phyloP scores from a whole-genome alignment of 176 grass and related monocot species.

The Saccharum officinarum region DNA sequence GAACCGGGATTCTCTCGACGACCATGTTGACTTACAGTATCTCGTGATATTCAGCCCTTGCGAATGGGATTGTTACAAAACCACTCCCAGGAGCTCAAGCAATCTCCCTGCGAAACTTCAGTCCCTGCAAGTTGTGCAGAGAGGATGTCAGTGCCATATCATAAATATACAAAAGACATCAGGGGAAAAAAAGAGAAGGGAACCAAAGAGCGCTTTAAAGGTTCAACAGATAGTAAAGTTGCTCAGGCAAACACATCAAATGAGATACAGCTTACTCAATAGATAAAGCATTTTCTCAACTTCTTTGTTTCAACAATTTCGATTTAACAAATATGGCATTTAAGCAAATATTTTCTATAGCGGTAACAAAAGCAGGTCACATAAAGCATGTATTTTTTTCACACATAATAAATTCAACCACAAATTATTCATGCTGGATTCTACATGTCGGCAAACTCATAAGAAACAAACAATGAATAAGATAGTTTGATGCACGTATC shows the following conservation, averaged over 20 bases:
- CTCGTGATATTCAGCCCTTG: slow-evolving; percentile 2
- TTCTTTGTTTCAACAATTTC: neutral
- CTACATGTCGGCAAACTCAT: neutral
- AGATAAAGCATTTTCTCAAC: neutral
- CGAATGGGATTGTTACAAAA: neutral
- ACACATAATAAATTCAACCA: neutral
- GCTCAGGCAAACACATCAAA: neutral
- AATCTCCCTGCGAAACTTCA: slow-evolving; percentile 15
- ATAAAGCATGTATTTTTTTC: neutral
- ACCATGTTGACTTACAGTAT: slow-evolving; percentile 10
- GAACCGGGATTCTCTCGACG: neutral
- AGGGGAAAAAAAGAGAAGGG: neutral
- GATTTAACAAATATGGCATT: neutral
- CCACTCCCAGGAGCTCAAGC: neutral
- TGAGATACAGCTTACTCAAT: neutral
- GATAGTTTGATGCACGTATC: neutral
- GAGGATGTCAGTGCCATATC: slow-evolving; percentile 16
- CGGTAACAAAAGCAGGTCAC: neutral
- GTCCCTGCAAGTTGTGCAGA: slow-evolving; percentile 39
- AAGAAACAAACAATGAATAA: neutral
- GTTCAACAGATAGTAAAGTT: neutral
- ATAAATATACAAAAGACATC: neutral
- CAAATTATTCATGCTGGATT: neutral
- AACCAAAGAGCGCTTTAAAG: neutral
- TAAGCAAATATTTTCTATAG: neutral